These are phyloP conservation scores for Debaryomyces hansenii DNA, from an alignment of 805 yeast species.

Conservation along the genomic window DNA sequence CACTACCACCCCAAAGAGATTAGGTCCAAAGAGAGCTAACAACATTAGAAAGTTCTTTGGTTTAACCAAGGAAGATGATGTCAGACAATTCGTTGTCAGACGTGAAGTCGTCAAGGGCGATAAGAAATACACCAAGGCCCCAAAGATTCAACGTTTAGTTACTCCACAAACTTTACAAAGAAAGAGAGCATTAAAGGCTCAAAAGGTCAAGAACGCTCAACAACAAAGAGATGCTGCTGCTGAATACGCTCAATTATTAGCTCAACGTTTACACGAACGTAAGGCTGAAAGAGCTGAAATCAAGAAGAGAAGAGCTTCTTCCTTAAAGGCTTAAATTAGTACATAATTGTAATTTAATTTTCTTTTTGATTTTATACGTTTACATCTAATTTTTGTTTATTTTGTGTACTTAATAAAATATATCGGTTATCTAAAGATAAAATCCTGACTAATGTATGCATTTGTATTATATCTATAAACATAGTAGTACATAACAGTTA, in stretches of 20 bases:
- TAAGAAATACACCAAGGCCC: slow-evolving; percentile 99
- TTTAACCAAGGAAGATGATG: slow-evolving; percentile 91
- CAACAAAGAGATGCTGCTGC: slow-evolving; percentile 99
- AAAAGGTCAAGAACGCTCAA: slow-evolving; percentile 95
- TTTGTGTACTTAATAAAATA: slow-evolving; percentile 24
- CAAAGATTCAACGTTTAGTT: slow-evolving; percentile 98
- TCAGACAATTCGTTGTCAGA: slow-evolving; percentile 89
- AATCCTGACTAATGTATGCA: too few relatives aligned
- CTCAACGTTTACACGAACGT: slow-evolving; percentile 97
- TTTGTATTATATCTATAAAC: neutral
- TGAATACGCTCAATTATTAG: slow-evolving; percentile 98
- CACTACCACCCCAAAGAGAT: slow-evolving; percentile 94
- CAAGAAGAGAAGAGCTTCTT: slow-evolving; percentile 99
- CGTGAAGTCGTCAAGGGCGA: slow-evolving; percentile 98
- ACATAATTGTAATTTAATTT: slow-evolving; percentile 7
- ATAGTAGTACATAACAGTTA: neutral
- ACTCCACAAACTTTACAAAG: slow-evolving; percentile 99
- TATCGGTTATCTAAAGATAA: slow-evolving; percentile 5
- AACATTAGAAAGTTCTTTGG: slow-evolving; percentile 99
- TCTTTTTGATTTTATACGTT: slow-evolving; percentile 10
- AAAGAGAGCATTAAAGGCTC: slow-evolving; percentile 94
- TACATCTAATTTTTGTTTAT: slow-evolving; percentile 11
- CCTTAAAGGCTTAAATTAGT: slow-evolving; percentile 76
- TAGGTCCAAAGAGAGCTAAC: slow-evolving; percentile 99
- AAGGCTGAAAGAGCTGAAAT: slow-evolving; percentile 98